Evolutionary conservation across 2,329 filamentous ascomycete species (phyloP).

Genomic region (Xylariomycetidae sp.): DNA sequence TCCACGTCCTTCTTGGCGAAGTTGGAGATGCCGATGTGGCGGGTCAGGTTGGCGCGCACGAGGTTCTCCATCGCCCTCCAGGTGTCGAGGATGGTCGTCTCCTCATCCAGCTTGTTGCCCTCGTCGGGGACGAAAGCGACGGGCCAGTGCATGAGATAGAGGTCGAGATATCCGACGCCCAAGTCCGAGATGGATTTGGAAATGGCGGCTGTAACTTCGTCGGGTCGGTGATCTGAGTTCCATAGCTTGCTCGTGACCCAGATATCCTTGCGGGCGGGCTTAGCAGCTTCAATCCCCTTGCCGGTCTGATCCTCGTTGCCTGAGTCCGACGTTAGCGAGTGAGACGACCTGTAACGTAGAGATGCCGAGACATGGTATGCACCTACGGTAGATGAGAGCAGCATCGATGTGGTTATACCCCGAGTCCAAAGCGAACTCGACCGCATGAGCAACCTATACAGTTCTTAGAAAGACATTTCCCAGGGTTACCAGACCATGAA

Average conservation of each 20-base stretch:
- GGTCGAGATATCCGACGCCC: conserved; percentile 44
- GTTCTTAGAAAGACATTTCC: background rate
- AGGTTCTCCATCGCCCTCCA: conserved; percentile 57
- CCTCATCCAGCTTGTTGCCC: conserved; percentile 21
- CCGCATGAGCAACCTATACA: conserved; percentile 22
- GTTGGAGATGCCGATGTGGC: conserved; percentile 59
- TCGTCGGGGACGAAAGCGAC: conserved; percentile 29
- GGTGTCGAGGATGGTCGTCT: conserved; percentile 36
- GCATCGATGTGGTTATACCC: conserved; percentile 27
- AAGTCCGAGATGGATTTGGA: conserved; percentile 42
- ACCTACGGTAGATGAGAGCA: conserved; percentile 24
- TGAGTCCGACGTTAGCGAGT: conserved; percentile 8
- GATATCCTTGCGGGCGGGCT: conserved; percentile 50
- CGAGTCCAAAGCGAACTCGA: conserved; percentile 22
- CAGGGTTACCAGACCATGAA: no score
- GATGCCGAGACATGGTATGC: background rate
- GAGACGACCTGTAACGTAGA: background rate
- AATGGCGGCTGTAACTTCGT: conserved; percentile 39
- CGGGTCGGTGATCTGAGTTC: conserved; percentile 25
- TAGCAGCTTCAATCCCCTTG: conserved; percentile 40
- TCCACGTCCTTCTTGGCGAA: conserved; percentile 42
- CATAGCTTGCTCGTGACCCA: conserved; percentile 40
- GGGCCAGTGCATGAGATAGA: conserved; percentile 46
- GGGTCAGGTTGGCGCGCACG: conserved; percentile 45
- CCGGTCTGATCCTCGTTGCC: conserved; percentile 45